Evolutionary conservation across 2,329 filamentous ascomycete genomes (phyloP).

Genomic region (Trichoderma lentiforme): DNA sequence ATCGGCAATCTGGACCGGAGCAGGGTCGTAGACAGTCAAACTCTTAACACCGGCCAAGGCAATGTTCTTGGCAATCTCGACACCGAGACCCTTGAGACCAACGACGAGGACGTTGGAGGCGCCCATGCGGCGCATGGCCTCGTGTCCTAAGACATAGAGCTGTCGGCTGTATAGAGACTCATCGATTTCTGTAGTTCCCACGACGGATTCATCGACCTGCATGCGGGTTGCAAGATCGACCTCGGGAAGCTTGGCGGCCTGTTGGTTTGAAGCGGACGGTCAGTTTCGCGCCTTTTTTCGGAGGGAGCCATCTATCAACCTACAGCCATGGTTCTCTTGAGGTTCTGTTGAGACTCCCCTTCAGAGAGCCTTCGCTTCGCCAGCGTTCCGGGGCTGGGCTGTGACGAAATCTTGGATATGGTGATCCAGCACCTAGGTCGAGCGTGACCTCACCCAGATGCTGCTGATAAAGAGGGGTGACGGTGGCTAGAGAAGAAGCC

Average conservation of each 20-base stretch:
- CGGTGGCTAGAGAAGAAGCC: not conserved
- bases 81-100: constrained; percentile 88
- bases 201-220: constrained; percentile 61
- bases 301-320: constrained; percentile 31
- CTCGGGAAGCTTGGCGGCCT: constrained; percentile 55
- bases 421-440: constrained; percentile 34
- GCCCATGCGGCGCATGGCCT: constrained; percentile 98
- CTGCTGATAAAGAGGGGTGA: constrained; percentile 4
- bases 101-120: constrained; percentile 91
- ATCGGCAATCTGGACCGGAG: constrained; percentile 78
- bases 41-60: constrained; percentile 98
- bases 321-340: constrained; percentile 62
- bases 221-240: constrained; percentile 62
- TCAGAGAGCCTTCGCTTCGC: constrained; percentile 66
- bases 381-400: constrained; percentile 47
- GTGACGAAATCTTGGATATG: constrained; percentile 36
- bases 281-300: not conserved
- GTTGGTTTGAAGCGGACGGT: not conserved
- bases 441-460: constrained; percentile 38
- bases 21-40: constrained; percentile 86
- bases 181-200: constrained; percentile 60
- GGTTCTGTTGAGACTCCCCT: constrained; percentile 55
- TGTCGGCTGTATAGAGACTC: constrained; percentile 72
- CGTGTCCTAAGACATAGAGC: constrained; percentile 68
- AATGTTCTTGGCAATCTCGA: constrained; percentile 98